phyloP scores from a whole-genome alignment of 495 filamentous ascomycete species.

The Penicillium coffeae region DNA sequence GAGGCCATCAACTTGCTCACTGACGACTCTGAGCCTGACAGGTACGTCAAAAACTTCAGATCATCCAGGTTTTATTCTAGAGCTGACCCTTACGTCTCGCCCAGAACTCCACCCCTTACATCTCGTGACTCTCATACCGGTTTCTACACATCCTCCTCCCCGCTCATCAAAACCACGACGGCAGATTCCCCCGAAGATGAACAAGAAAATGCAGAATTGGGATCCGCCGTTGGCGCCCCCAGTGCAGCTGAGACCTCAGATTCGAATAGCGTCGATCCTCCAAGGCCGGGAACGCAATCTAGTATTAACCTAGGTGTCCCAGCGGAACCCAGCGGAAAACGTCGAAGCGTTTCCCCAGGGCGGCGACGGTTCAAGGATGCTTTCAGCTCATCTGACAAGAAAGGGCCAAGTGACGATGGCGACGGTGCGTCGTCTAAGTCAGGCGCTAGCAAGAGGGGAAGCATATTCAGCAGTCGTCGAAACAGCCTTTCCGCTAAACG shows the following conservation, averaged over 20 bases:
- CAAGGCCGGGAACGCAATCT: conserved; percentile 21
- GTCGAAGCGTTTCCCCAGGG: conserved; percentile 40
- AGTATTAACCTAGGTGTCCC: conserved; percentile 32
- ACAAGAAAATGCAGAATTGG: conserved; percentile 22
- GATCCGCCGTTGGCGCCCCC: conserved; percentile 31
- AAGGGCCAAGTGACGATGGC: conserved; percentile 39
- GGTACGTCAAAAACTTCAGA: conserved; percentile 47
- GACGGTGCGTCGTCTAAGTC: conserved; percentile 41
- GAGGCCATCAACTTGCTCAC: conserved; percentile 57
- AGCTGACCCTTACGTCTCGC: conserved; percentile 14
- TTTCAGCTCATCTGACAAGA: conserved; percentile 32
- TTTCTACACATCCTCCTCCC: conserved; percentile 78
- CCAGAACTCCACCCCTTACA: conserved; percentile 59
- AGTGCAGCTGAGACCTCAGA: conserved; percentile 24
- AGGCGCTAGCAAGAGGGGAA: conserved; percentile 24
- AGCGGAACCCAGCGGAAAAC: conserved; percentile 28
- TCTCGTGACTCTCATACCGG: conserved; percentile 73
- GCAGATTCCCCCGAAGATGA: conserved; percentile 29
- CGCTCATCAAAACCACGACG: conserved; percentile 61
- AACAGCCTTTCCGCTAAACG: conserved; percentile 40
- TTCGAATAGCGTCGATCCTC: conserved; percentile 17
- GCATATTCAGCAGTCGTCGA: conserved; percentile 33
- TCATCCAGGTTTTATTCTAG: conserved; percentile 5
- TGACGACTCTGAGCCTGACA: conserved; percentile 66
- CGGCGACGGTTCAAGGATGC: conserved; percentile 43